Evolutionary conservation across 2,329 filamentous ascomycete genomes (phyloP), one percentile per base, ranked within the genome.

Genomic region (Pleurostoma richardsiae): DNA sequence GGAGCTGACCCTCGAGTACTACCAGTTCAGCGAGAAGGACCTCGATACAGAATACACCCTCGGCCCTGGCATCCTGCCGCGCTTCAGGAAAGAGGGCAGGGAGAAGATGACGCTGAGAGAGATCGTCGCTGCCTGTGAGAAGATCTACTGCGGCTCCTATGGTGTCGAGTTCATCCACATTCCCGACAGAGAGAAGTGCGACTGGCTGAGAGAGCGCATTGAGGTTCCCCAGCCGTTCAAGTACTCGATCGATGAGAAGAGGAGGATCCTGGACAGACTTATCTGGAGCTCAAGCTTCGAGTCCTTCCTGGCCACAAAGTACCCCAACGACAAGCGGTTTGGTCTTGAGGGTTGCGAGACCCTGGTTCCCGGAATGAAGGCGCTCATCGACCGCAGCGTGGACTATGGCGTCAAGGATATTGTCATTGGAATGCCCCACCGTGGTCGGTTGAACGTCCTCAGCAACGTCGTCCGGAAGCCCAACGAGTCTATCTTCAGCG

Each of bases 261-360:
- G 94, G 63, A 85, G 94, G 56, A 96, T 99, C 58, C 80, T 99
- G 56, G 94, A 99, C 72, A 89, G 94, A 63, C 78, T 99, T 55
- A 99, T 99, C 69, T 99, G 94, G 94, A 92, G 89, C 66, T 95
- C 91, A 54, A 96, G 90, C 71, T 99, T 99, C 68, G 94, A 99
- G 74, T 74, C 83, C 50, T 99, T 99, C 80, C 76, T 95, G 56
- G 85, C 94, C 48, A 96, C 90, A 49, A 99, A 99, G 72, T 97
- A 96, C 72, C 94, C 94, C 68, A 99, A 99, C 71, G 94, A 99
- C 74, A 99, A 99, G 81, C 89, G 94, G 64, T 99, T 99, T 70
- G 94, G 94, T 73, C 82, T 99, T 29, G 94, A 99, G 74, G 94
- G 94, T 65, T 95, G 91, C 63, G 94, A 99, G 71, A 92, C 90